Conservation (phyloP, 2,329 filamentous ascomycete species). For the Domatiomyces catenatus region DNA sequence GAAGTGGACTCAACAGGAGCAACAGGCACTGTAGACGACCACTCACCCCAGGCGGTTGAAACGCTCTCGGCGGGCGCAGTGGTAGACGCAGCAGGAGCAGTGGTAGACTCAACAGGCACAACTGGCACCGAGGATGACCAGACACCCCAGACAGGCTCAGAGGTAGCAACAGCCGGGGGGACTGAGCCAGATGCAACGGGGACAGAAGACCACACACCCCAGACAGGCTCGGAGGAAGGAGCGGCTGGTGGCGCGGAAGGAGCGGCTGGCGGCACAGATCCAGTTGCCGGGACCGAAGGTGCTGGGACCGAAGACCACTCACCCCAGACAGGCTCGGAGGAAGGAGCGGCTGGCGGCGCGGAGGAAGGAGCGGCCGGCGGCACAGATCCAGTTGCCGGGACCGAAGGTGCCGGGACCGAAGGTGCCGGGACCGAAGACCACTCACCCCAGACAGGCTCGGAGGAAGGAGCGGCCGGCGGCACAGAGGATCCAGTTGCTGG, state of each 20-base stretch:
- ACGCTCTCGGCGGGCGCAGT: not conserved
- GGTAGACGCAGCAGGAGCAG: not conserved
- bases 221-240: not conserved
- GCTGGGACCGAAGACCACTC: not conserved
- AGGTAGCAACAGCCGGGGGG: not conserved
- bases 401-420: too few species aligned
- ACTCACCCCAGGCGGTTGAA: not conserved
- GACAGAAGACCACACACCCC: not conserved
- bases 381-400: too few species aligned
- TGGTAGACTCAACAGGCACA: too few species aligned
- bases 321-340: not conserved
- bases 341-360: not conserved
- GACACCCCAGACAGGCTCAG: too few species aligned
- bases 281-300: not conserved
- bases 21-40: not conserved
- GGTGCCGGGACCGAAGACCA: too few species aligned
- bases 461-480: not conserved
- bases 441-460: not conserved
- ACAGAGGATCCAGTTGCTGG: too few species aligned
- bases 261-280: too few species aligned
- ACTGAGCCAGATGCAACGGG: too few species aligned
- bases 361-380: not conserved
- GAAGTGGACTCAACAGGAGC: not conserved
- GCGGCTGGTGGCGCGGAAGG: not conserved
- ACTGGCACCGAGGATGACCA: too few species aligned